Evolutionary conservation across 805 yeast species (phyloP).

Genomic region (Torulaspora microellipsoides): DNA sequence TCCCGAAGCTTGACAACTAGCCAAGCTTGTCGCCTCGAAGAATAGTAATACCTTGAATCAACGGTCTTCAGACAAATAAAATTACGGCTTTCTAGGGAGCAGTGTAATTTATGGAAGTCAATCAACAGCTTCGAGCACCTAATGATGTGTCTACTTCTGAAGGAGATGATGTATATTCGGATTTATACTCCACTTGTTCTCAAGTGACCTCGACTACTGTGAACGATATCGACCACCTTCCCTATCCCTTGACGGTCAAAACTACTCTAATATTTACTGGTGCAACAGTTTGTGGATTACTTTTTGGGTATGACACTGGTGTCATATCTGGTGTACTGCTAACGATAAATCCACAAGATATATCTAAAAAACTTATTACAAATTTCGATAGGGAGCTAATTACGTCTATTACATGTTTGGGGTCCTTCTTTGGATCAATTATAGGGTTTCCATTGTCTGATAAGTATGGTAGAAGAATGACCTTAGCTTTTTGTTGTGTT

Average conservation of each 20-base stretch:
- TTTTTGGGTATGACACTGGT: constrained; percentile 64
- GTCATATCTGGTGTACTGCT: constrained; percentile 57
- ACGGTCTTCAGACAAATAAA: no score
- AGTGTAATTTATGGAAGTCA: neutral
- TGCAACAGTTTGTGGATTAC: constrained; percentile 55
- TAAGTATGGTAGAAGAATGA: constrained; percentile 40
- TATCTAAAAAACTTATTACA: constrained; percentile 33
- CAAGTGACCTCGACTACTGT: constrained; percentile 27
- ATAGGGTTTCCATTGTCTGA: constrained; percentile 49
- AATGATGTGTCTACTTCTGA: constrained; percentile 6
- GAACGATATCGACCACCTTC: constrained; percentile 30
- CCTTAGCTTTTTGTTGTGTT: constrained; percentile 41
- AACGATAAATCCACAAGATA: constrained; percentile 40
- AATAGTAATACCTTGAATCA: no score
- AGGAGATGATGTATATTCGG: constrained; percentile 28
- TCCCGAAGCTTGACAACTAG: no score
- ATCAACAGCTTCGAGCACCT: constrained; percentile 2
- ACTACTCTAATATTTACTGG: constrained; percentile 20
- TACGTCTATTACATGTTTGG: constrained; percentile 47
- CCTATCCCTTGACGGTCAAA: constrained; percentile 21
- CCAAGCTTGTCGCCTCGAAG: no score
- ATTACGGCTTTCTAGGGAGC: no score
- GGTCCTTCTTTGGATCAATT: constrained; percentile 51
- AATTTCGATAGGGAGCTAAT: constrained; percentile 38
- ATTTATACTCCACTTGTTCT: constrained; percentile 28